Evolutionary conservation across 2,329 filamentous ascomycete genomes (phyloP).

Genomic region (Penicillium sp.): DNA sequence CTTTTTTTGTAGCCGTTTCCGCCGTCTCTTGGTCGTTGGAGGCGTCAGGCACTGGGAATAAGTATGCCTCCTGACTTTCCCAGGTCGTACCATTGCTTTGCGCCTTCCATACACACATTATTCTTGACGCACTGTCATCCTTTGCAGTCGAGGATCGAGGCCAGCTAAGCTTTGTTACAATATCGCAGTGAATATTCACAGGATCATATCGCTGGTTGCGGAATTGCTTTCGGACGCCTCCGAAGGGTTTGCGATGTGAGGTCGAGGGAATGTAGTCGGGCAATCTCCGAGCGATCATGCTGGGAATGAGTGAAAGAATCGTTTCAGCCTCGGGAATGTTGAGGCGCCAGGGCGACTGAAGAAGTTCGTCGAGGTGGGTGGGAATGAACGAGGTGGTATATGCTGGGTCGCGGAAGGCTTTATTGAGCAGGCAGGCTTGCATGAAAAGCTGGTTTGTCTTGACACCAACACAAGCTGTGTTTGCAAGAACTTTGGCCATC

Average conservation of each 20-base stretch:
- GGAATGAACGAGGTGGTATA: conserved; percentile 39
- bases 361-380: conserved; percentile 24
- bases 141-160: background rate
- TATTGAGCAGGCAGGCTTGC: conserved; percentile 27
- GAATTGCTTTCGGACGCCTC: conserved; percentile 29
- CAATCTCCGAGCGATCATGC: conserved; percentile 14
- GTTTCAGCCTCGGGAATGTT: background rate
- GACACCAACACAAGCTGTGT: conserved; percentile 69
- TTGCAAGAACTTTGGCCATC: conserved; percentile 35
- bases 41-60: conserved; percentile 2
- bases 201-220: conserved; percentile 39
- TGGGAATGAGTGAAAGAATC: conserved; percentile 20
- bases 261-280: background rate
- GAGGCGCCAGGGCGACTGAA: conserved; percentile 15
- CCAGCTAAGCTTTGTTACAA: conserved; percentile 22
- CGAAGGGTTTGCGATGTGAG: conserved; percentile 20
- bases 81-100: background rate
- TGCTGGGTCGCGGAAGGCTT: conserved; percentile 49
- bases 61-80: background rate
- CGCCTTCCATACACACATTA: conserved; percentile 23
- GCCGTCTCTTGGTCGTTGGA: conserved; percentile 1
- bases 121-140: background rate
- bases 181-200: conserved; percentile 32
- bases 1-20: conserved; percentile 18
- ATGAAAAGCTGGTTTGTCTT: conserved; percentile 36